A percentile compares a stretch with the other conserved stretches of the same genome.
These are phyloP conservation scores for Rhizophagus clarus DNA, from an alignment of 192 early-diverging fungal genomes.

Conservation along the genomic window DNA sequence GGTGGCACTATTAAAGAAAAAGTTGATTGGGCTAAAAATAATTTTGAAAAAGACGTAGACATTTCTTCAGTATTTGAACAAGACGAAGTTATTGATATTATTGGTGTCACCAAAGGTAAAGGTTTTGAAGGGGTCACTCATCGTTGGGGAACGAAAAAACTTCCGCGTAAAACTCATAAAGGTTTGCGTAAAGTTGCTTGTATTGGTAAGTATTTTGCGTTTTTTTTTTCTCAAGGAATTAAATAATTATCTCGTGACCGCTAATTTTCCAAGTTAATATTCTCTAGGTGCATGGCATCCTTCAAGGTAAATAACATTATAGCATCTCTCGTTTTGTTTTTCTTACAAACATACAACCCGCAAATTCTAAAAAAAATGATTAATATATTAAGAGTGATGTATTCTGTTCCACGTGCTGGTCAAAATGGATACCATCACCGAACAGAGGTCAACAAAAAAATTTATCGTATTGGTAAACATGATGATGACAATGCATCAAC, in stretches of 20 bases:
- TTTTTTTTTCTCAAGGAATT: background rate
- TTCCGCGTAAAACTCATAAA: constrained; percentile 99
- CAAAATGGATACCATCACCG: constrained; percentile 99
- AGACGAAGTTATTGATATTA: constrained; percentile 99
- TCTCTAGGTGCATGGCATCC: constrained; percentile 33
- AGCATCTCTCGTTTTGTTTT: background rate
- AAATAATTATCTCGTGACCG: background rate
- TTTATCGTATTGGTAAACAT: constrained; percentile 96
- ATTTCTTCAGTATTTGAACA: constrained; percentile 93
- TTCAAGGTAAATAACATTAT: constrained; percentile 25
- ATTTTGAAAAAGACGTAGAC: constrained; percentile 97
- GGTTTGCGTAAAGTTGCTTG: constrained; percentile 99
- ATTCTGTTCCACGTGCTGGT: constrained; percentile 99
- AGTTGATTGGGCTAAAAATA: constrained; percentile 95
- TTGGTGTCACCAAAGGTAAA: constrained; percentile 99
- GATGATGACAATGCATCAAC: constrained; percentile 87
- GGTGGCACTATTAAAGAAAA: constrained; percentile 95
- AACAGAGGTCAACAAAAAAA: constrained; percentile 99
- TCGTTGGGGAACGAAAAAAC: constrained; percentile 99
- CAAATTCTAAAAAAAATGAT: background rate
- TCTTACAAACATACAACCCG: background rate
- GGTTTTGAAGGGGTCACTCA: constrained; percentile 99
- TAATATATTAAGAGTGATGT: constrained; percentile 96
- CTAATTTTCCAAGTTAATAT: background rate
- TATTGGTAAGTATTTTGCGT: constrained; percentile 88